phyloP scores from a whole-genome alignment of 2,329 filamentous ascomycete genomes.

The Aspergillus latus region DNA sequence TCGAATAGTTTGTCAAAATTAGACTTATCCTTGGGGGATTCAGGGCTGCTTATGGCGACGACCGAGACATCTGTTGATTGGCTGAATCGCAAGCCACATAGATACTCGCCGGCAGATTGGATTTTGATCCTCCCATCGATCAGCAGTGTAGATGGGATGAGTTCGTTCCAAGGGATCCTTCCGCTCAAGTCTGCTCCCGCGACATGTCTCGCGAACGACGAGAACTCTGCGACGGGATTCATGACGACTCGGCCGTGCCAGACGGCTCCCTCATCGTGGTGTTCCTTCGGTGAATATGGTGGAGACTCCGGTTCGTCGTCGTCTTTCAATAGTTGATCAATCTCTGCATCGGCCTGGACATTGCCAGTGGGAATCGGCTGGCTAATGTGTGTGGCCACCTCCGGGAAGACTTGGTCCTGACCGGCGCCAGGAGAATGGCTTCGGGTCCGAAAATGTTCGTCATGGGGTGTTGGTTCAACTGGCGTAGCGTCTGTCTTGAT shows the following conservation, averaged over 20 bases:
- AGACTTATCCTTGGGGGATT: constrained; percentile 56
- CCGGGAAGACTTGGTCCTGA: constrained; percentile 46
- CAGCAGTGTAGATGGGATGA: constrained; percentile 67
- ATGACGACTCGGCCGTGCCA: constrained; percentile 78
- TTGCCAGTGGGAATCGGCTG: constrained; percentile 48
- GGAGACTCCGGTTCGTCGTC: constrained; percentile 79
- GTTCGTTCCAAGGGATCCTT: constrained; percentile 68
- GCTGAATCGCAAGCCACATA: constrained; percentile 82
- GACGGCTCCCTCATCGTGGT: constrained; percentile 67
- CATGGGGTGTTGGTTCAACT: constrained; percentile 60
- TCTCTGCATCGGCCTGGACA: constrained; percentile 72
- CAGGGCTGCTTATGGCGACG: constrained; percentile 65
- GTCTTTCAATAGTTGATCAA: constrained; percentile 82
- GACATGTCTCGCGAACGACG: constrained; percentile 75
- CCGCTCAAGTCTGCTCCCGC: constrained; percentile 76
- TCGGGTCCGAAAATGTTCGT: constrained; percentile 80
- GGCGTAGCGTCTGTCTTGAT: constrained; percentile 37
- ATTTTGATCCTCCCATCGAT: constrained; percentile 74
- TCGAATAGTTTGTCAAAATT: constrained; percentile 77
- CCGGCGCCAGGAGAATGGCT: constrained; percentile 69
- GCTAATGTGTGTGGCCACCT: constrained; percentile 38
- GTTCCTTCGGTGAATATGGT: constrained; percentile 79
- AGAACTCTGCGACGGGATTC: constrained; percentile 73
- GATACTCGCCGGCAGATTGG: constrained; percentile 82
- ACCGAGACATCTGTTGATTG: constrained; percentile 81